Evolutionary conservation across 352 stramenopile species (phyloP), one percentile per base, ranked within the genome.

Genomic region (Phytopythium aichiense): DNA sequence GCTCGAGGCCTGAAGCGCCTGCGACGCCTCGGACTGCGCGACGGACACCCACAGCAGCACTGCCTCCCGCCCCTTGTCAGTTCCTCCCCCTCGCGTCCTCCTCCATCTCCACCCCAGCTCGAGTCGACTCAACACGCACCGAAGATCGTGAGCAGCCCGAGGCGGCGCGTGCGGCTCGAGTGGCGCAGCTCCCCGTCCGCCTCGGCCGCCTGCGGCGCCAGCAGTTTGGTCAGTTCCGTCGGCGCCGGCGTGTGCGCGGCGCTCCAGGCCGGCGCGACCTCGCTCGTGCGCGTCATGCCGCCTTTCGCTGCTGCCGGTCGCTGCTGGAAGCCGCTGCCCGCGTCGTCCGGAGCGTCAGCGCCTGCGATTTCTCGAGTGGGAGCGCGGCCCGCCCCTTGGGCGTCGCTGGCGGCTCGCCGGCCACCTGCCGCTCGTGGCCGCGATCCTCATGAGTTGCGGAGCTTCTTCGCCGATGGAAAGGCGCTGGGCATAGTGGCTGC

Each of bases 21-120:
- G 68, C 7, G 68, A 71, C 8, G 68, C 64, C 61, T 74, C 68
- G 31, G 68, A 59, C 58, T 74, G 68, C 48, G 69, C 48, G 52
- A 74, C 64, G 31, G 60, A 71, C 6, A 66, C 67, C 68, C 68
- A 74, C 37, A 74, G 67, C n/a, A 74, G 53, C 57, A 68, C 68
- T 75, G n/a, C 51, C 20, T 23, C 9, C 35, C 35, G 5, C 35
- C 3, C 23, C 23, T 42, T 15, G 37, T 20, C 25, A 52, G 11
- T 31, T 31, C 28, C 28, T 31, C 28, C 28, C 28, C 25, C 25
- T 3, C 25, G 1, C 25, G 25, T 22, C 28, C 30, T 7, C 4
- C 13, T 43, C 28, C 43, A 7, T 28, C 7, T 5, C 25, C 52
- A 9, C 33, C 28, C 16, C 13, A 7, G 7, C 22, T 49, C 28